Percentiles rank a stretch among this genome's conserved stretches.
These are phyloP conservation scores for Syncephalis fuscata DNA, from an alignment of 371 early-diverging fungal species.

Conservation along the genomic window DNA sequence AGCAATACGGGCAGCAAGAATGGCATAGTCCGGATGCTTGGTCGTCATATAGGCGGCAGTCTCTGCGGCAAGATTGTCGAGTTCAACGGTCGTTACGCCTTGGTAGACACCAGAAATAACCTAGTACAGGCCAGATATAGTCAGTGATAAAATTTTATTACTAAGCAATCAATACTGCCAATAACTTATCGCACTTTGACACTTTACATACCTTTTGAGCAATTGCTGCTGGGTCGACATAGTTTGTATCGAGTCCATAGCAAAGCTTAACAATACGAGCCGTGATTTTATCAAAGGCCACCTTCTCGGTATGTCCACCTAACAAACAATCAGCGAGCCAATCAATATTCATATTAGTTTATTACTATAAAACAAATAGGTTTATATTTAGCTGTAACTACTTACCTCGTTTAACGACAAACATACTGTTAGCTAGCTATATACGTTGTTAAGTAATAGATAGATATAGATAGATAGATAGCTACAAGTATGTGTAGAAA, in stretches of 20 bases:
- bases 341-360: too few species aligned
- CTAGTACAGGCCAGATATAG: too few species aligned
- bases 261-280: constrained; percentile 69
- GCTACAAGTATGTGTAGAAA: too few species aligned
- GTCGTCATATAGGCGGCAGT: constrained; percentile 96
- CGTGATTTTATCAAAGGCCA: constrained; percentile 81
- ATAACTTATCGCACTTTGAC: background rate
- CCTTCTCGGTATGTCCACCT: constrained; percentile 34
- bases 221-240: constrained; percentile 78
- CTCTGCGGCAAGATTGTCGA: constrained; percentile 95
- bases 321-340: too few species aligned
- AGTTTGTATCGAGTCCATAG: constrained; percentile 83
- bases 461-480: background rate
- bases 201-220: constrained; percentile 62
- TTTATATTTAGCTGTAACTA: too few species aligned
- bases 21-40: constrained; percentile 95
- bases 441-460: background rate
- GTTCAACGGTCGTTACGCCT: constrained; percentile 90
- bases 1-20: constrained; percentile 94
- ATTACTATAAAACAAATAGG: too few species aligned
- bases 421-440: background rate
- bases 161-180: too few species aligned
- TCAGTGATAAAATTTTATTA: too few species aligned
- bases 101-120: constrained; percentile 92
- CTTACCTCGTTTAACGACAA: too few species aligned